A percentile compares a stretch with the other conserved stretches of the same genome.
Conservation (phyloP, 164 flowering plant genomes). For the Aristolochia fimbriata region DNA sequence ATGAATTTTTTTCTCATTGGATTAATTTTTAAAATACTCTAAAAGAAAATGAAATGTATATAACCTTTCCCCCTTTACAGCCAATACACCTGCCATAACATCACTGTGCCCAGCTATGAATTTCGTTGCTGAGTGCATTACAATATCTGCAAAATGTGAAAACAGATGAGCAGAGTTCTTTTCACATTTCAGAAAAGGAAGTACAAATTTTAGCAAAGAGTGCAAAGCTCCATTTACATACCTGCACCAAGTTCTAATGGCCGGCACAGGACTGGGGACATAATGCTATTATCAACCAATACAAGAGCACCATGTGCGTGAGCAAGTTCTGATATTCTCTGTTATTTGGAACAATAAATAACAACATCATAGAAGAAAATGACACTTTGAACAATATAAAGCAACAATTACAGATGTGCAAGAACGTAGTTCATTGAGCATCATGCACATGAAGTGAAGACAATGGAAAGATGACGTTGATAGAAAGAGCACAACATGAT, state of each 20-base stretch:
- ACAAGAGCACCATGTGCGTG: slow-evolving; percentile 79
- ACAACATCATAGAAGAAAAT: not conserved
- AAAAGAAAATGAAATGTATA: not conserved
- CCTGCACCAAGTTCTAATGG: slow-evolving; percentile 98
- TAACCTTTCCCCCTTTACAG: slow-evolving; percentile 88
- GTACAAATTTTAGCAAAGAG: too few species aligned
- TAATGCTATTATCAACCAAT: slow-evolving; percentile 92
- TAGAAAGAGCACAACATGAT: too few species aligned
- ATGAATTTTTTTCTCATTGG: too few species aligned
- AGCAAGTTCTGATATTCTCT: slow-evolving; percentile 83
- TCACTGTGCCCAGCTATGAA: slow-evolving; percentile 95
- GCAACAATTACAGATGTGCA: not conserved
- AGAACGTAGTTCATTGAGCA: not conserved
- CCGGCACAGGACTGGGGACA: slow-evolving; percentile 87
- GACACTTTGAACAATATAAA: not conserved
- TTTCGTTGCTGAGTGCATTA: slow-evolving; percentile 97
- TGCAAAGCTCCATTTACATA: slow-evolving; percentile 10
- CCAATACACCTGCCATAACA: slow-evolving; percentile 94
- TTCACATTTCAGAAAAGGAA: too few species aligned
- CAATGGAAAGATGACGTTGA: too few species aligned
- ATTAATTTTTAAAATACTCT: not conserved
- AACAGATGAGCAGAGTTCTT: slow-evolving; percentile 2
- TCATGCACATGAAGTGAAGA: too few species aligned
- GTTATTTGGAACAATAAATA: slow-evolving; percentile 8
- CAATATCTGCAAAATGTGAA: slow-evolving; percentile 54